These are phyloP conservation scores for Nakaseomyces delphensis DNA, from an alignment of 1,139 yeast species.

Conservation along the genomic window DNA sequence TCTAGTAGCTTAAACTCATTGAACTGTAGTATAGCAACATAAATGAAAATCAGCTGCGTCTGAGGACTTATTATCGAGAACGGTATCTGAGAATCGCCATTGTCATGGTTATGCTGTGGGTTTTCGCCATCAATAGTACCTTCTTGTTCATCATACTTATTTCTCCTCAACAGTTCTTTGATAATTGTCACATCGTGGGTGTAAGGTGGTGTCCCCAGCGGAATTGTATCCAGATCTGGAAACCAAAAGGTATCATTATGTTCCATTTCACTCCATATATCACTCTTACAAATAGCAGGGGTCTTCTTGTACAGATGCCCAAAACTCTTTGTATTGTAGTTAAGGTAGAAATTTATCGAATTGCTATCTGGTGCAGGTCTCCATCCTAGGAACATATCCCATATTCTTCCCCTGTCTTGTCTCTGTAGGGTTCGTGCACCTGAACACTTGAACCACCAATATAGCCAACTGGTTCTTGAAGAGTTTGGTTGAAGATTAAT, in stretches of 20 bases:
- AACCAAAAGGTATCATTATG: slow-evolving; percentile 32
- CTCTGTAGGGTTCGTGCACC: slow-evolving; percentile 86
- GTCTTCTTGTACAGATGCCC: slow-evolving; percentile 24
- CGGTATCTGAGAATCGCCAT: slow-evolving; percentile 35
- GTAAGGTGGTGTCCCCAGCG: slow-evolving; percentile 23
- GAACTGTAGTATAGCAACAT: slow-evolving; percentile 71
- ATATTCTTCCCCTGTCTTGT: slow-evolving; percentile 73
- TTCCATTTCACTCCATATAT: slow-evolving; percentile 11
- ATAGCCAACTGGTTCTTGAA: slow-evolving; percentile 78
- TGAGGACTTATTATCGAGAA: slow-evolving; percentile 69
- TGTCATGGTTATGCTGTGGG: slow-evolving; percentile 8
- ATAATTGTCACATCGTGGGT: slow-evolving; percentile 26
- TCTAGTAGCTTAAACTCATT: slow-evolving; percentile 73
- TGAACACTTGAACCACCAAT: slow-evolving; percentile 91
- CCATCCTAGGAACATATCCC: slow-evolving; percentile 86
- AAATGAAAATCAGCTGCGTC: slow-evolving; percentile 65
- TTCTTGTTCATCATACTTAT: slow-evolving; percentile 16
- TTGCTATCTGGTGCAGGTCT: slow-evolving; percentile 37
- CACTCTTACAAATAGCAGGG: slow-evolving; percentile 11
- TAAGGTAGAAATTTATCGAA: slow-evolving; percentile 31
- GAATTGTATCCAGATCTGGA: slow-evolving; percentile 28
- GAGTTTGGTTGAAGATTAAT: slow-evolving; percentile 48
- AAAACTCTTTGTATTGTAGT: slow-evolving; percentile 31
- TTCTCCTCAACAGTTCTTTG: slow-evolving; percentile 24
- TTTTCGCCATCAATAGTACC: neutral